Conservation (phyloP, 176 grass and related monocot species). For the Rhynchospora tenuis region DNA sequence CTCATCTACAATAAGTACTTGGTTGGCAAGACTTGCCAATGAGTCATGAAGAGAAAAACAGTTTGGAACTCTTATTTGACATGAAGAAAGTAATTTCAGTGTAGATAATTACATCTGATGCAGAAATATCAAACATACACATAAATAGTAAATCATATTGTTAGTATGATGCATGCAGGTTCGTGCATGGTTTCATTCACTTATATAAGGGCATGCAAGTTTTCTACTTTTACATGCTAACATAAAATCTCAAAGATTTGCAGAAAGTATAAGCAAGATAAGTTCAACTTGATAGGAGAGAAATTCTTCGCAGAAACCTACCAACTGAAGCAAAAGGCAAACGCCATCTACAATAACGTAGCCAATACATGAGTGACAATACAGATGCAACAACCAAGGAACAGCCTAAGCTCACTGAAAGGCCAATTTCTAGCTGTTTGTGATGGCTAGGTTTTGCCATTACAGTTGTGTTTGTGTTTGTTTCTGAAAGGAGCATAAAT, state of each 20-base stretch:
- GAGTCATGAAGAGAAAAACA: not conserved
- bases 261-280: not conserved
- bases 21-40: not conserved
- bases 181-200: not conserved
- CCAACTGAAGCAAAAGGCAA: constrained; percentile 81
- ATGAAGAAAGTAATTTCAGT: not conserved
- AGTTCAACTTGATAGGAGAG: not conserved
- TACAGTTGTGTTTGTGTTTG: constrained; percentile 37
- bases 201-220: not conserved
- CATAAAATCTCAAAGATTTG: not conserved
- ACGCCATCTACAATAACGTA: constrained; percentile 80
- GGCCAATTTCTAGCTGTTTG: constrained; percentile 65
- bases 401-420: constrained; percentile 70
- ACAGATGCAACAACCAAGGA: constrained; percentile 39
- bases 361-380: constrained; percentile 61
- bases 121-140: not conserved
- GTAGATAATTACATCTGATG: not conserved
- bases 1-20: not conserved
- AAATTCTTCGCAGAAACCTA: constrained; percentile 29
- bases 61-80: not conserved
- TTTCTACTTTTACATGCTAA: not conserved
- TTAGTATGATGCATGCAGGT: not conserved
- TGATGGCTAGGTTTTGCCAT: constrained; percentile 31
- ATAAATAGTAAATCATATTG: not conserved
- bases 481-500: constrained; percentile 38